phyloP scores from a whole-genome alignment of 345 rosid genomes.

The Noccaea bulbosa region DNA sequence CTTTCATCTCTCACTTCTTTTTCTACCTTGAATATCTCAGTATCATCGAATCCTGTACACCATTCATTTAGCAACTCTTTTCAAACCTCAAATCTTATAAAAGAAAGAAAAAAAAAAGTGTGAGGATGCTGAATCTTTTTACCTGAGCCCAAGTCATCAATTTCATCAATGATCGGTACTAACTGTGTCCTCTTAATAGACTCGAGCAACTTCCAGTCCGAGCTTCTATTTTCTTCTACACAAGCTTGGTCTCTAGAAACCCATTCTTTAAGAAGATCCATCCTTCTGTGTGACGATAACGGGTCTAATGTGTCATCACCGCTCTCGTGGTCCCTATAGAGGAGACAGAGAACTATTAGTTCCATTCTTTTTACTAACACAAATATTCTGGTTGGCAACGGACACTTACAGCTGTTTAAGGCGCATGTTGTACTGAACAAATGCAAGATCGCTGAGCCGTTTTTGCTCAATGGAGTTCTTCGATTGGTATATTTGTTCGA shows the following conservation, averaged over 20 bases:
- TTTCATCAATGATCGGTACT: constrained; percentile 52
- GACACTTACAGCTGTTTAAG: constrained; percentile 63
- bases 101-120: neutral
- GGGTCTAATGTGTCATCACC: constrained; percentile 52
- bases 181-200: constrained; percentile 41
- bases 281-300: constrained; percentile 47
- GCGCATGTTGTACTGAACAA: constrained; percentile 84
- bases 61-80: neutral
- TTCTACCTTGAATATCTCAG: constrained; percentile 61
- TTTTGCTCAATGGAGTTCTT: constrained; percentile 78
- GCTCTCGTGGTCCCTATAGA: constrained; percentile 44
- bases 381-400: neutral
- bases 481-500: constrained; percentile 57
- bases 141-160: constrained; percentile 70
- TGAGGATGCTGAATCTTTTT: constrained; percentile 29
- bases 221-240: constrained; percentile 49
- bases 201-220: constrained; percentile 75
- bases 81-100: neutral
- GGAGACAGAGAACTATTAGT: constrained; percentile 33
- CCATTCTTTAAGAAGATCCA: constrained; percentile 71
- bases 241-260: constrained; percentile 49
- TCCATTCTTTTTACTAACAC: neutral
- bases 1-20: constrained; percentile 51
- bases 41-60: constrained; percentile 72
- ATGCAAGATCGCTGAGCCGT: constrained; percentile 67